Percentiles rank a stretch among this genome's conserved stretches.
Conservation (phyloP, 139 green algal genomes). For the Chlorella sp. region DNA sequence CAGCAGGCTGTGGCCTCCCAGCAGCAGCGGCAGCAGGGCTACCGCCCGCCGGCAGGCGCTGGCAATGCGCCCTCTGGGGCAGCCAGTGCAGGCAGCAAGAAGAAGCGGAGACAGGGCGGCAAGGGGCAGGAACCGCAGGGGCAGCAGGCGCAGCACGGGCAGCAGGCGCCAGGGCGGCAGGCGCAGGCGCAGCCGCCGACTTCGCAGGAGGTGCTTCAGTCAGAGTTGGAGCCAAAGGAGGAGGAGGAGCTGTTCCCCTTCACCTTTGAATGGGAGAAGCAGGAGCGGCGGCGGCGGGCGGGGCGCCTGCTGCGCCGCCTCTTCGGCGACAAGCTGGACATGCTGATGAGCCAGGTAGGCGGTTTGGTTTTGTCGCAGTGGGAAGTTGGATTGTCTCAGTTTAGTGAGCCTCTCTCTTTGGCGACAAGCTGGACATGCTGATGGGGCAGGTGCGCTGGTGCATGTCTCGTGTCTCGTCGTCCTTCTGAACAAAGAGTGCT, state of each 20-base stretch:
- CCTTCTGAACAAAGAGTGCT: no score
- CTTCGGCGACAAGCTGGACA: slow-evolving; percentile 6
- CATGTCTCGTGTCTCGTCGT: no score
- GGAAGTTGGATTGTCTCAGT: no score
- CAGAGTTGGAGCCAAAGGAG: not conserved
- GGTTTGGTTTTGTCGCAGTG: not conserved
- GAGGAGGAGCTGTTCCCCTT: slow-evolving; percentile 13
- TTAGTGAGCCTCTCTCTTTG: no score
- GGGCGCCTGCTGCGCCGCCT: slow-evolving; percentile 12
- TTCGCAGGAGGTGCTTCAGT: not conserved
- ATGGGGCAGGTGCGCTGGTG: no score
- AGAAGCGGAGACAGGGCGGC: not conserved
- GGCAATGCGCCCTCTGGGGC: not conserved
- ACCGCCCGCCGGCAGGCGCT: no score
- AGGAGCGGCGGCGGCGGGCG: slow-evolving; percentile 1
- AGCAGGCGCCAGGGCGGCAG: not conserved
- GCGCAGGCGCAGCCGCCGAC: not conserved
- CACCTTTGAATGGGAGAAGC: slow-evolving; percentile 3
- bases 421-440: no score
- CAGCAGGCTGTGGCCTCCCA: not conserved
- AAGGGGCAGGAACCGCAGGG: not conserved
- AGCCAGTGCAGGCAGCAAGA: not conserved
- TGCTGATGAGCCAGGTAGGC: slow-evolving; percentile 20
- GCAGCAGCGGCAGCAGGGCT: not conserved
- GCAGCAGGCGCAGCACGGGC: not conserved